Evolutionary conservation across 495 filamentous ascomycete species (phyloP).

Genomic region (Bacidia rubella): DNA sequence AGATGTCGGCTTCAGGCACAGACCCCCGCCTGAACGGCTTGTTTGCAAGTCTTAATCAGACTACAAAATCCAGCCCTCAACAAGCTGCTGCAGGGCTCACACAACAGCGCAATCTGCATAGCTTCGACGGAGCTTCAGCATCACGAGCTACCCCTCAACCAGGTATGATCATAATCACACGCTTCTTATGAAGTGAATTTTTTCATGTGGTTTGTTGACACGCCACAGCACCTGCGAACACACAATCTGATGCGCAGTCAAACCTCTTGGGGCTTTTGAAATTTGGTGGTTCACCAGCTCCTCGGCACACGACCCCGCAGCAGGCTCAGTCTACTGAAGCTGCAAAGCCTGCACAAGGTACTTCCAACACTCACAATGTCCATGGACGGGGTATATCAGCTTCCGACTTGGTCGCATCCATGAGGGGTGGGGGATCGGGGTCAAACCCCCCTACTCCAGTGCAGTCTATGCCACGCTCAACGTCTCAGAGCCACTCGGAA

Average conservation of each 20-base stretch:
- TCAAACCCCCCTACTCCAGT: slow-evolving; percentile 18
- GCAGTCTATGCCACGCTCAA: slow-evolving; percentile 16
- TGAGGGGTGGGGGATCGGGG: slow-evolving; percentile 30
- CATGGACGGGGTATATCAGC: slow-evolving; percentile 45
- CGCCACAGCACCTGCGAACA: background rate
- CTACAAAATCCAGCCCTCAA: background rate
- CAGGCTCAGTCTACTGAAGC: slow-evolving; percentile 28
- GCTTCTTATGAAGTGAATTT: background rate
- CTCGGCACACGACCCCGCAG: slow-evolving; percentile 22
- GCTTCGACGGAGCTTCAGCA: background rate
- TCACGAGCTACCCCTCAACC: background rate
- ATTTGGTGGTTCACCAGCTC: slow-evolving; percentile 47
- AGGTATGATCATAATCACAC: background rate
- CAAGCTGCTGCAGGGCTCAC: background rate
- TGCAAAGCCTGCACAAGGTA: slow-evolving; percentile 26
- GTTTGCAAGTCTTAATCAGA: background rate
- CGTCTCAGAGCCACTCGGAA: slow-evolving; percentile 45
- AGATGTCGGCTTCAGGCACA: background rate
- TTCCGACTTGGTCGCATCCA: slow-evolving; percentile 49
- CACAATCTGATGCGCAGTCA: slow-evolving; percentile 43
- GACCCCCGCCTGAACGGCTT: background rate
- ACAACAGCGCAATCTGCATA: background rate
- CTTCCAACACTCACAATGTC: slow-evolving; percentile 25
- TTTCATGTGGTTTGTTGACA: background rate
- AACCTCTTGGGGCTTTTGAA: slow-evolving; percentile 79